Conservation (phyloP, 768 basidiomycete genomes). For the Phanerochaete sordida region DNA sequence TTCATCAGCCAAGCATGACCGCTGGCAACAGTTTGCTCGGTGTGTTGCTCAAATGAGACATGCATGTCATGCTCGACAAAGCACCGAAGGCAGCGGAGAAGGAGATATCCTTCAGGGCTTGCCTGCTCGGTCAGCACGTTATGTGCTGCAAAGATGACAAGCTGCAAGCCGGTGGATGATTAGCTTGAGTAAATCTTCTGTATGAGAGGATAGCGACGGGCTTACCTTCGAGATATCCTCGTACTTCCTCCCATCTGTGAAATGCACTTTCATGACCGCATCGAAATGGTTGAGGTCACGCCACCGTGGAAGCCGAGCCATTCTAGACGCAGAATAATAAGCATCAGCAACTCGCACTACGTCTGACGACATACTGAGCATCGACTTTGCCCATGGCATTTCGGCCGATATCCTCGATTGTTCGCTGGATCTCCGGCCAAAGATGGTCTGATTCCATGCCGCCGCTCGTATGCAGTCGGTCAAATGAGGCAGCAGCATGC, state of each 20-base stretch:
- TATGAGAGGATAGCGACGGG: background rate
- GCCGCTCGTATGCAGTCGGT: slow-evolving; percentile 34
- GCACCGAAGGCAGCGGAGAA: slow-evolving; percentile 27
- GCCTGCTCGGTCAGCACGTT: slow-evolving; percentile 16
- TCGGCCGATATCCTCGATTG: slow-evolving; percentile 16
- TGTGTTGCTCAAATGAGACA: slow-evolving; percentile 30
- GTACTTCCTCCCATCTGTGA: slow-evolving; percentile 33
- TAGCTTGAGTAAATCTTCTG: background rate
- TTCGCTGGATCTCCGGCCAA: slow-evolving; percentile 20
- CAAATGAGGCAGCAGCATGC: slow-evolving; percentile 32
- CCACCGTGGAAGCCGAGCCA: slow-evolving; percentile 31
- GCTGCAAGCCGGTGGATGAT: slow-evolving; percentile 19
- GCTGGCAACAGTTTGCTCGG: slow-evolving; percentile 20
- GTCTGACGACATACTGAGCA: slow-evolving; percentile 21
- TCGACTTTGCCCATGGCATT: slow-evolving; percentile 10
- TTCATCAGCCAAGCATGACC: slow-evolving; percentile 16
- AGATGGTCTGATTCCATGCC: slow-evolving; percentile 35
- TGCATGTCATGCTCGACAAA: slow-evolving; percentile 31
- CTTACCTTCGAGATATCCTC: slow-evolving; percentile 34
- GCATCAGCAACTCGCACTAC: background rate
- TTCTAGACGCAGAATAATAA: slow-evolving; percentile 17
- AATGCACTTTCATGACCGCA: slow-evolving; percentile 22
- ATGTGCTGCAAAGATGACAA: slow-evolving; percentile 27
- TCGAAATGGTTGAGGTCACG: slow-evolving; percentile 30
- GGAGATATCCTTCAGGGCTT: slow-evolving; percentile 18